Evolutionary conservation across 306 rosid genomes (phyloP), one percentile per base, ranked within the genome.

Genomic region (Amphicarpaea edgeworthii): DNA sequence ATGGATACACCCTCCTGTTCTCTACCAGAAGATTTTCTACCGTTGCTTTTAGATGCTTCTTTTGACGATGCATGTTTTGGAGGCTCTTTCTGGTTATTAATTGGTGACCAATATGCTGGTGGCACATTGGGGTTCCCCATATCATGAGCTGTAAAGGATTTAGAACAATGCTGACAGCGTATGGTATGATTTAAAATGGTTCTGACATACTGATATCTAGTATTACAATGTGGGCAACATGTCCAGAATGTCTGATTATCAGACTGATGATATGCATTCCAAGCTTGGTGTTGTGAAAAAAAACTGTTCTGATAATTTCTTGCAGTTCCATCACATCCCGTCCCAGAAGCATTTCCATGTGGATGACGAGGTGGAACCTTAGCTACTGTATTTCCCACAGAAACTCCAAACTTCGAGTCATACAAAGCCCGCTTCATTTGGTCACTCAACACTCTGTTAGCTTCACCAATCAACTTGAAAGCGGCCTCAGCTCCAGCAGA

Each of bases 401-500:
- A 53, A 51, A 55, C 67, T 68, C 83, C 77, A 64, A 37, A 71
- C 53, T 59, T 94, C 53, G 47, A 43, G 68, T 94, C 91, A 59
- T 85, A 92, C 5, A 9, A 5, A 37, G 68, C 34, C 5, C 97
- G 96, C 67, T 77, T 91, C 7, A 64, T 57, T 61, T 72, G 85
- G 85, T 94, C 97, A 14, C 84, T 53, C 54, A 94, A 88, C 24
- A 90, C 60, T 80, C 91, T 87, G 73, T 94, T 86, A 37, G 97
- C 98, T 77, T 94, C 97, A 73, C 90, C 96, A 43, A 91, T 81
- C 73, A 90, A 78, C 82, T 94, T 94, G 83, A 94, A 94, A 77
- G 98, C 98, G 77, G 97, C 90, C 76, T 94, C 98, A 1, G 98
- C 97, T 84, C 98, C 96, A 47, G 88, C 73, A 76, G 86, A 87